Conservation (phyloP, 441 rosid species). For the Omphalea diandra region DNA sequence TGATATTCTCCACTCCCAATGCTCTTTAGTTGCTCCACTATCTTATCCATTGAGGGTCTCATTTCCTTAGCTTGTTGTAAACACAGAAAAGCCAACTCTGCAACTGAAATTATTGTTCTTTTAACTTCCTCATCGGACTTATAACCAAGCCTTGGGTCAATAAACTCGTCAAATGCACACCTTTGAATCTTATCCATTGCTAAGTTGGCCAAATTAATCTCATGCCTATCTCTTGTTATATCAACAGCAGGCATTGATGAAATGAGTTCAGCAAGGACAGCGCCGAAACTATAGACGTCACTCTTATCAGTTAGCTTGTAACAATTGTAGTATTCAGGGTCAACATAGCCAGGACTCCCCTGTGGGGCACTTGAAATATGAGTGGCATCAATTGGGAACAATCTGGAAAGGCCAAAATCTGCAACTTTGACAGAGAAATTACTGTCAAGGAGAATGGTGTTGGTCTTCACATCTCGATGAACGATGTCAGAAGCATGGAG, state of each 20-base stretch:
- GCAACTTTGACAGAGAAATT: slow-evolving; percentile 64
- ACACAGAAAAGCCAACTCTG: slow-evolving; percentile 66
- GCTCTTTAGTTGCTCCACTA: slow-evolving; percentile 43
- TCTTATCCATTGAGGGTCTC: slow-evolving; percentile 72
- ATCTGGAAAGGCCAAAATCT: slow-evolving; percentile 70
- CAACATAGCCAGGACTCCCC: slow-evolving; percentile 80
- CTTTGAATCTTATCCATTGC: slow-evolving; percentile 65
- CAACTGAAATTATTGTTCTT: slow-evolving; percentile 54
- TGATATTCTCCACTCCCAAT: slow-evolving; percentile 26
- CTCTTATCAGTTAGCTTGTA: no score
- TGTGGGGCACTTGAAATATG: slow-evolving; percentile 80
- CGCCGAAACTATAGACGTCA: slow-evolving; percentile 82
- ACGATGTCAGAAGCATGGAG: no score
- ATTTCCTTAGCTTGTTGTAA: slow-evolving; percentile 61
- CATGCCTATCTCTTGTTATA: slow-evolving; percentile 47
- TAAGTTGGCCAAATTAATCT: slow-evolving; percentile 63
- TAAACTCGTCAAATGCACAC: slow-evolving; percentile 44
- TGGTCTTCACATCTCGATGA: no score
- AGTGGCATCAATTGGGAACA: slow-evolving; percentile 62
- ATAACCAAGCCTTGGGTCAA: slow-evolving; percentile 56
- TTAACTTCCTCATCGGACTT: slow-evolving; percentile 36
- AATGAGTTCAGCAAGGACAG: slow-evolving; percentile 68
- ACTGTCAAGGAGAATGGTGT: slow-evolving; percentile 61
- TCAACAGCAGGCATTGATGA: no score
- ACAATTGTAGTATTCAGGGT: slow-evolving; percentile 73